phyloP scores from a whole-genome alignment of 441 rosid species.

The Bocquillonia castaneifolia region DNA sequence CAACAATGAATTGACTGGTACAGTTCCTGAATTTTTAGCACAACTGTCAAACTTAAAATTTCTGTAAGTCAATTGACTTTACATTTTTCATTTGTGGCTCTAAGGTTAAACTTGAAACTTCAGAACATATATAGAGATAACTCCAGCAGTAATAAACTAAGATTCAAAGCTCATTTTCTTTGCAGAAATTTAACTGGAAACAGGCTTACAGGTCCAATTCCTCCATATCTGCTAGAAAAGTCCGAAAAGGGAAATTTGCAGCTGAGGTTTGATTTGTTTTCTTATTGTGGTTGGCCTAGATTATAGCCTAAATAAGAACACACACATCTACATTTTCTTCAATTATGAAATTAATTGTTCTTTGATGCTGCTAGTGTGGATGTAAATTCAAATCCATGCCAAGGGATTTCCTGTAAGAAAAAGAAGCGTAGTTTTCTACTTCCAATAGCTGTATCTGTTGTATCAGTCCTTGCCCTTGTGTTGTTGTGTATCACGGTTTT shows the following conservation, averaged over 20 bases:
- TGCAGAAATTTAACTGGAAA: conserved; percentile 49
- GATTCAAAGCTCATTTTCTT: background rate
- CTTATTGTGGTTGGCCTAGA: no score
- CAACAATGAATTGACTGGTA: conserved; percentile 46
- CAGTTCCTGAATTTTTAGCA: conserved; percentile 41
- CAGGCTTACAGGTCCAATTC: conserved; percentile 36
- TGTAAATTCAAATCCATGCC: conserved; percentile 38
- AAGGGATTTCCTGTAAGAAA: conserved; percentile 25
- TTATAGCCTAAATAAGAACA: no score
- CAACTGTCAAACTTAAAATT: conserved; percentile 32
- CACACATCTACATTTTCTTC: background rate
- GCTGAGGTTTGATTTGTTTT: no score
- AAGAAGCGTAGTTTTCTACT: conserved; percentile 23
- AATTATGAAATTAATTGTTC: background rate
- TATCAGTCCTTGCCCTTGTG: conserved; percentile 18
- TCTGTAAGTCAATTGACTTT: conserved; percentile 43
- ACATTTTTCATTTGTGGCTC: no score
- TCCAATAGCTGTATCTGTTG: conserved; percentile 35
- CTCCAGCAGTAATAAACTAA: no score
- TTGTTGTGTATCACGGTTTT: no score
- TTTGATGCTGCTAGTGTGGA: conserved; percentile 7
- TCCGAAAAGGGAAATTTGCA: background rate
- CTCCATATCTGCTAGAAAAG: conserved; percentile 11
- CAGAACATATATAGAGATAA: no score
- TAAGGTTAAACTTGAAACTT: no score